Evolutionary conservation across 1,284 basidiomycete species (phyloP).

Genomic region (Pseudozyma thailandica): DNA sequence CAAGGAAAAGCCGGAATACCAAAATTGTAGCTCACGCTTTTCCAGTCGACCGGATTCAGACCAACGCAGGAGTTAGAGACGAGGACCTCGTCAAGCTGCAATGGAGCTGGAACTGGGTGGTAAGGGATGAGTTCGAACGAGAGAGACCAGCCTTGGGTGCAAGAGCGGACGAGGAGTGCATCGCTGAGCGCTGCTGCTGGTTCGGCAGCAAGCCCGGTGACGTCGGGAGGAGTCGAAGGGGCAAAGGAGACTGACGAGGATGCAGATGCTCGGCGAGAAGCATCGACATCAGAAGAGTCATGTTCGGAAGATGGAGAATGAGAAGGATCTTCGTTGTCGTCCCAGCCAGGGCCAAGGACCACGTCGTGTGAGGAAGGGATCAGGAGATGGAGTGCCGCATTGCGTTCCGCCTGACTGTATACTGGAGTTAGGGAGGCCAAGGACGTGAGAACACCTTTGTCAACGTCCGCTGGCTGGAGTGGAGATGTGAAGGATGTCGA

Average conservation of each 20-base stretch:
- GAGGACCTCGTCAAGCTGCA: slow-evolving; percentile 33
- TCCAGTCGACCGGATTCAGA: slow-evolving; percentile 62
- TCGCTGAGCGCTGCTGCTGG: slow-evolving; percentile 8
- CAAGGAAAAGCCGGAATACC: slow-evolving; percentile 59
- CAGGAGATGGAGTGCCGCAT: slow-evolving; percentile 35
- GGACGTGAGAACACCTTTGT: not conserved
- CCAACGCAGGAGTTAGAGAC: slow-evolving; percentile 51
- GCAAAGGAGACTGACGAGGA: slow-evolving; percentile 23
- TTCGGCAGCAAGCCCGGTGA: not conserved
- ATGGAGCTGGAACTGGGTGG: slow-evolving; percentile 24
- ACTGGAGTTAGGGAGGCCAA: slow-evolving; percentile 12
- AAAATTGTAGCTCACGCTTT: slow-evolving; percentile 56
- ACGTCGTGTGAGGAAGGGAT: slow-evolving; percentile 38
- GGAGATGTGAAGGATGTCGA: not conserved
- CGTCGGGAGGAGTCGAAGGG: slow-evolving; percentile 3
- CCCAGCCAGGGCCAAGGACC: slow-evolving; percentile 51
- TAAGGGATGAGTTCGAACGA: slow-evolving; percentile 54
- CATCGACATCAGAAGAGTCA: not conserved
- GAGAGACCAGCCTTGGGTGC: slow-evolving; percentile 54
- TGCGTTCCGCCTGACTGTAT: slow-evolving; percentile 34
- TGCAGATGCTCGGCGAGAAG: slow-evolving; percentile 4
- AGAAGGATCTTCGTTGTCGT: slow-evolving; percentile 9
- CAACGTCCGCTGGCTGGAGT: too few relatives aligned
- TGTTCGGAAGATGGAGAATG: slow-evolving; percentile 3
- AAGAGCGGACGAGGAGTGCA: slow-evolving; percentile 52